Evolutionary conservation across 305 asterid species (phyloP), one percentile per base, ranked within the genome.

Genomic region (Euphrasia arctica): DNA sequence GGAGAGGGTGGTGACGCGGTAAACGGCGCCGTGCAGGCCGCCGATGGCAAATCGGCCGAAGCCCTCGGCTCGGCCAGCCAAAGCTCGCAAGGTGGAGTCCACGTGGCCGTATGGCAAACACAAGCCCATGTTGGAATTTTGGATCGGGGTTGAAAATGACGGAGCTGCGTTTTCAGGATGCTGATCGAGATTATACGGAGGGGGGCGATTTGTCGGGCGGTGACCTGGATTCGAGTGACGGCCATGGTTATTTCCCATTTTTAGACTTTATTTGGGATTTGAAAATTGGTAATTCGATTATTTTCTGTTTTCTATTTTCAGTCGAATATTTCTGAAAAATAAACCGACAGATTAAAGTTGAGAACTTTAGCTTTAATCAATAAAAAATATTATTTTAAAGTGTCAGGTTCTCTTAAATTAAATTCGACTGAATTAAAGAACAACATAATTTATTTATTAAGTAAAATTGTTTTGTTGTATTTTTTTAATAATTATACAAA

Each of bases 51-150:
- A 65, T 2, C 86, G 81, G 22, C 91, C 95, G 72, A 84, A 87
- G 28, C 95, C 95, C 84, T 87, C 95, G 43, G 91, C 91, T 62
- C 76, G 84, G 29, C 77, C 89, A 58, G 91, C 88, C 49, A 87
- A 14, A 60, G 80, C 79, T 58, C 90, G 81, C 70, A 87, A 67
- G 75, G 75, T 67, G 64, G 76, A 71, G 67, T 87, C 95, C 66
- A 82, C 88, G 64, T 82, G 85, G 61, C 71, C 64, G 71, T 87
- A 87, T 1, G 91, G 95, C 60, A 84, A 70, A 60, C 77, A 74
- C 73, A 76, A 47, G 3, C 78, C 86, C 89, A 76, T 76, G 56
- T 57, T 54, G 54, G 60, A 15, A 70, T 69, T 36, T 11, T 28
- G 65, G n/a, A 45, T 8, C 12, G 70, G 67, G 65, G 61, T 36